phyloP scores from a whole-genome alignment of 176 grass and related monocot genomes.

The Aegilops speltoides region DNA sequence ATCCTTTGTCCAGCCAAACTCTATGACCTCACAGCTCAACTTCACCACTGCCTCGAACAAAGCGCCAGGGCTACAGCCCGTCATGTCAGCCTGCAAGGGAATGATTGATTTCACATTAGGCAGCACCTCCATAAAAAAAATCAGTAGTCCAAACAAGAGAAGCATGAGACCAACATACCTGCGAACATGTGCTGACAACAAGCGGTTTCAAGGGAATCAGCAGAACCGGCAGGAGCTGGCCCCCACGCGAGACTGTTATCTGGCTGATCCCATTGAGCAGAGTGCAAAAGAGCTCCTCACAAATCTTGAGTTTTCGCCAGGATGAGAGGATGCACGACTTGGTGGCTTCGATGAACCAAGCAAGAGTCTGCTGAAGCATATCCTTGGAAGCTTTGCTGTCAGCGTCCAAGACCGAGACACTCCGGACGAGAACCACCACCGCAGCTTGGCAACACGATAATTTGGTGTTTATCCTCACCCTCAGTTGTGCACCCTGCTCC shows the following conservation, averaged over 20 bases:
- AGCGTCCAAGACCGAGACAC: conserved; percentile 52
- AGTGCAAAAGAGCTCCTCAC: conserved; percentile 83
- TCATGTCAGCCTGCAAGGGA: conserved; percentile 71
- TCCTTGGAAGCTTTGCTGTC: conserved; percentile 88
- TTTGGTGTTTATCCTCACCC: conserved; percentile 91
- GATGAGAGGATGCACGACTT: conserved; percentile 93
- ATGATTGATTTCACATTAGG: conserved; percentile 29
- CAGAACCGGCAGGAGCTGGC: conserved; percentile 83
- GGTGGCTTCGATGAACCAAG: conserved; percentile 79
- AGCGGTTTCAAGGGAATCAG: conserved; percentile 97
- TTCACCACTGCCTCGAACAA: conserved; percentile 91
- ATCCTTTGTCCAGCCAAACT: conserved; percentile 99
- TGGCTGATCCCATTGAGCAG: conserved; percentile 93
- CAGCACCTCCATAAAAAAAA: conserved; percentile 22
- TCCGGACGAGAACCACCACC: conserved; percentile 70
- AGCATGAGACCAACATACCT: conserved; percentile 42
- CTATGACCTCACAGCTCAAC: conserved; percentile 98
- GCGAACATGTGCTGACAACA: conserved; percentile 90
- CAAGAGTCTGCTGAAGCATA: conserved; percentile 83
- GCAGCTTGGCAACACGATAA: conserved; percentile 88
- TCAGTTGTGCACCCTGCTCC: conserved; percentile 87
- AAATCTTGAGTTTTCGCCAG: conserved; percentile 89
- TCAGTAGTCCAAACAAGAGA: conserved; percentile 1
- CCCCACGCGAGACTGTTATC: conserved; percentile 90
- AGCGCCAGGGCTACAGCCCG: conserved; percentile 70